Evolutionary conservation across 2,329 filamentous ascomycete genomes (phyloP), one percentile per base, ranked within the genome.

Genomic region (Xylaria sp.): DNA sequence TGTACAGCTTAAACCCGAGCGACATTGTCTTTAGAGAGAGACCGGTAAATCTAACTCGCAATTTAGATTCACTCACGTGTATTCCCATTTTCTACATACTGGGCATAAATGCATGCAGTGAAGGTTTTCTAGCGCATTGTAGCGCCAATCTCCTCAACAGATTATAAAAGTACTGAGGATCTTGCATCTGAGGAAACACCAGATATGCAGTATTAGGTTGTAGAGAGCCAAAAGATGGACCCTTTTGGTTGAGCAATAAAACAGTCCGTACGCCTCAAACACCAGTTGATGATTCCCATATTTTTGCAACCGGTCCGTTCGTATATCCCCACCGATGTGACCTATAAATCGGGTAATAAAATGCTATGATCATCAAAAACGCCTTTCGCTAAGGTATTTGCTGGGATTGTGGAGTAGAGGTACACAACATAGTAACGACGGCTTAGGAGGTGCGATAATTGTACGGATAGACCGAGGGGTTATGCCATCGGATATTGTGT

Each of bases 261-360:
- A 62, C 36, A 48, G 42, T 42, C 63, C 17, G 49, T 56, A 64
- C 69, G 60, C 69, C 69, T 56, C 67, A 36, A 58, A 67, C 65
- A 61, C 58, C 60, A 36, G 17, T n/a, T 13, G 40, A 58, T 56
- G 44, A 62, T 49, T 60, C 38, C 48, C 26, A 28, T 49, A 36
- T 58, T 62, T 62, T 59, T 66, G 56, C 54, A 62, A 46, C 57
- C 69, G 59, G 26, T 26, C 70, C 58, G 54, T 44, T 53, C 62
- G 59, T 63, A 36, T 68, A 65, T 59, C 38, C 46, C 65, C 58
- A 40, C 36, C 11, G 10, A 51, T 61, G 17, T 57, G n/a, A 2
- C 31, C 42, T 2, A 38, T 46, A 23, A 6, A 13, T 53, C 20
- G 4, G 33, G 61, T 46, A 67, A 40, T 13, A 44, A 59, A 65